These are phyloP conservation scores for Zygotorulaspora florentina DNA, from an alignment of 805 yeast species.

Conservation along the genomic window DNA sequence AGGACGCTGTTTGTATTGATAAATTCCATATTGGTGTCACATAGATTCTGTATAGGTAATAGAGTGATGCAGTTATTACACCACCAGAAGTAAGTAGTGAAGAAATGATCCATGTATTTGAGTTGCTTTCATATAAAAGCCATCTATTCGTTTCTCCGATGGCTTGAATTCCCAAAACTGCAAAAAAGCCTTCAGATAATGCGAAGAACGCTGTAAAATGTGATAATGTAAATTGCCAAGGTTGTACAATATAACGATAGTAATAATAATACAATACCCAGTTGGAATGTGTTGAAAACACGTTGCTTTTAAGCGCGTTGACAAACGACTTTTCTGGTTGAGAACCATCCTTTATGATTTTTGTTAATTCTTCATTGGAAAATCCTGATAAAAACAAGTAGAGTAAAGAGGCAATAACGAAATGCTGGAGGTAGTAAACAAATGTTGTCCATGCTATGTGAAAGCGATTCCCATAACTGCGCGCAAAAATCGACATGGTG, in stretches of 20 bases:
- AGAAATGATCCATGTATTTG: constrained; percentile 76
- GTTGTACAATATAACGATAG: constrained; percentile 41
- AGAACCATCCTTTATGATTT: constrained; percentile 20
- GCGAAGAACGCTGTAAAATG: constrained; percentile 90
- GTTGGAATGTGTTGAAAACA: constrained; percentile 17
- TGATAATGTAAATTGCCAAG: constrained; percentile 69
- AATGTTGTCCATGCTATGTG: constrained; percentile 32
- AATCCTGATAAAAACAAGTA: constrained; percentile 62
- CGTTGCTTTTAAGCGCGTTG: constrained; percentile 19
- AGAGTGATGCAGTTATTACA: constrained; percentile 68
- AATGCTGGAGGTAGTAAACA: constrained; percentile 75
- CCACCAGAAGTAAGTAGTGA: constrained; percentile 69
- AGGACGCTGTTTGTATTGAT: constrained; percentile 69
- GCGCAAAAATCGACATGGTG: constrained; percentile 55
- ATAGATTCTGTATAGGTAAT: constrained; percentile 79
- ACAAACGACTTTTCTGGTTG: constrained; percentile 25
- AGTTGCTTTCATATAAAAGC: constrained; percentile 47
- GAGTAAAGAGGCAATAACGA: constrained; percentile 74
- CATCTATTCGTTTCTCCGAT: constrained; percentile 77
- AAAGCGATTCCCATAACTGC: constrained; percentile 21
- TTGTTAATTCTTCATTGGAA: constrained; percentile 33
- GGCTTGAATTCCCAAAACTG: constrained; percentile 86
- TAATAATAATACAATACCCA: constrained; percentile 33
- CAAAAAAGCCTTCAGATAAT: constrained; percentile 87
- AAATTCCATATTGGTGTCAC: constrained; percentile 68